These are phyloP conservation scores for Backusella morwellensis DNA, from an alignment of 192 early-diverging fungal genomes.

Conservation along the genomic window DNA sequence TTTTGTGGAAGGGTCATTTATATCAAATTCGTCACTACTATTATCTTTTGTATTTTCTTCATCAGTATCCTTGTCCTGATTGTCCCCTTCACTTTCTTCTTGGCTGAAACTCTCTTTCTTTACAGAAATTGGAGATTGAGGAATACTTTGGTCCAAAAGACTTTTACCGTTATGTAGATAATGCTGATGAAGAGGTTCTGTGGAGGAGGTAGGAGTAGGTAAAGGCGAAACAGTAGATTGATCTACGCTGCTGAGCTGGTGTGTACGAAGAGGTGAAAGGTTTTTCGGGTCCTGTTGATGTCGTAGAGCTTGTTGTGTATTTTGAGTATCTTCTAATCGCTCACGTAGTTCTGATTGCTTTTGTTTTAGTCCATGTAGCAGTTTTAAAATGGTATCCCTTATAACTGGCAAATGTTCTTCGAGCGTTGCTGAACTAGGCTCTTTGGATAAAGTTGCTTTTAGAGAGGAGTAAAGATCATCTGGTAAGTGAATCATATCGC, in stretches of 20 bases:
- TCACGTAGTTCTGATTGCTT: slow-evolving; percentile 51
- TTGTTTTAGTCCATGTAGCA: slow-evolving; percentile 50
- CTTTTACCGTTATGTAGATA: not conserved
- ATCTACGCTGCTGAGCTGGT: not conserved
- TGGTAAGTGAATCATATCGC: slow-evolving; percentile 7
- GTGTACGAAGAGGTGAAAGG: not conserved
- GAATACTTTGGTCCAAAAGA: not conserved
- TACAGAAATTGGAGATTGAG: not conserved
- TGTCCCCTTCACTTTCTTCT: not conserved
- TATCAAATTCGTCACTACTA: slow-evolving; percentile 17
- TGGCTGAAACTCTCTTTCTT: not conserved
- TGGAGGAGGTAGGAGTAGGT: slow-evolving; percentile 8
- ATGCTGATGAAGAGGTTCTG: not conserved
- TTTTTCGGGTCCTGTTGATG: not conserved
- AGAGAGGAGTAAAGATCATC: not conserved
- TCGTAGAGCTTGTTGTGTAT: not conserved
- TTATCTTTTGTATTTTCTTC: not conserved
- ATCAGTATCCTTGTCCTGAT: not conserved
- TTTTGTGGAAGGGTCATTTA: slow-evolving; percentile 24
- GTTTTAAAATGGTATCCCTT: slow-evolving; percentile 47
- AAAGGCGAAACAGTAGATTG: not conserved
- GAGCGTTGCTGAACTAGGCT: slow-evolving; percentile 25
- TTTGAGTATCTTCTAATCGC: not conserved
- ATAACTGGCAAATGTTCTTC: slow-evolving; percentile 53
- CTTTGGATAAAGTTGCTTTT: not conserved